Evolutionary conservation across 805 yeast genomes (phyloP), one percentile per base, ranked within the genome.

Genomic region (Lipomyces lipofer): DNA sequence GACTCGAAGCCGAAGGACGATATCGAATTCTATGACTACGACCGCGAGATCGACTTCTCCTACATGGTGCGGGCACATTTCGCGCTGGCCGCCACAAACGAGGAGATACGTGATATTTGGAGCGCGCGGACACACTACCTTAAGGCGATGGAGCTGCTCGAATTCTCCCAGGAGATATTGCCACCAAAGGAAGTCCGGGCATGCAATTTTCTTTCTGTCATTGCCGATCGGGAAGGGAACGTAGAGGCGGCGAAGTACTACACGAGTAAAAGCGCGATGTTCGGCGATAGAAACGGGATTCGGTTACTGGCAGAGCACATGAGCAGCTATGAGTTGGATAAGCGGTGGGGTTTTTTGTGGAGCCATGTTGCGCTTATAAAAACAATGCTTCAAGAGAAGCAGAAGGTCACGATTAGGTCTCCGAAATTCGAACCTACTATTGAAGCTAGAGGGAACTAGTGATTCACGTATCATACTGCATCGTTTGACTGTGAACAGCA

Each of bases 171-270:
- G 5, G 60, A 56, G 28, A 7, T 17, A 7, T 10, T 54, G 22
- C 44, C 38, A n/a, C 45, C 36, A 17, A 25, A 39, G n/a, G 60
- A 56, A 28, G 24, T 33, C 25, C n/a, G 38, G 13, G 56, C 60
- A 13, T 43, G 32, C 13, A 52, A 56, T 32, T 44, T 47, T 24
- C 28, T 56, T 19, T 33, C 56, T 2, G 44, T 44, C n/a, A 15
- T 56, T n/a, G 60, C 60, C 3, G 52, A 38, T 10, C 48, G 53
- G 51, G 56, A 56, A 22, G 40, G 56, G 21, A 56, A 49, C 19
- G 35, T 28, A 1, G 24, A 10, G 9, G 57, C 57, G 24, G 49
- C 49, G 50, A 54, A 52, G 22, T 29, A 52, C 30, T 56, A 44
- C 36, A 54, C 47, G 10, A 15, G 43, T 8, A 38, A 45, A 29